Evolutionary conservation across 1,139 yeast genomes (phyloP), one percentile per base, ranked within the genome.

Genomic region (Kodamaea alishanica): DNA sequence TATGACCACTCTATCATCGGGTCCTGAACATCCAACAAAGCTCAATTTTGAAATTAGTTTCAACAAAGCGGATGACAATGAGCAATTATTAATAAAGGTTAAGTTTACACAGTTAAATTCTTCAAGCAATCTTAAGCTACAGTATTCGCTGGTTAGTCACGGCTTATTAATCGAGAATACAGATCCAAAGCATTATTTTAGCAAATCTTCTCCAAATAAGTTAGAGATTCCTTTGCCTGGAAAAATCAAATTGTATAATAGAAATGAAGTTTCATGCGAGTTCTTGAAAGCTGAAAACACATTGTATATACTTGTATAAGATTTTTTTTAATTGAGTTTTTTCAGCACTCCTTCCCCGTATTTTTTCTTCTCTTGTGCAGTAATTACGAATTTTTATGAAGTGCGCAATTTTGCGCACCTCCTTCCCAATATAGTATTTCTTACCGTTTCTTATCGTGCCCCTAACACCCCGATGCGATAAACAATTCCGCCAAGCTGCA

Each of bases 171-270:
- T 8, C 26, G 28, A 24, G 15, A 29, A 30, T 26, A 35, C 15
- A 6, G 38, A 46, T 23, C 26, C 32, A 6, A 28, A 23, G 24
- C 35, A 33, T 24, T 43, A 40, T 32, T 51, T 52, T 35, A 38
- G 34, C 10, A 39, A 34, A 7, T 11, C 26, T 8, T 22, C 35
- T 5, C 24, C 22, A 15, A 24, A 40, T 22, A 33, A 12, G 11
- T 40, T 53, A 28, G 46, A 45, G 22, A 48, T 54, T 22, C 56
- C 56, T 7, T 37, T 52, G 12, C 52, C 54, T 6, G 26, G 28
- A 2, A 38, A 33, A 30, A 25, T 37, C 23, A 23, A 27, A 7
- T 15, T 10, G 27, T 8, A 7, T 12, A 28, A 20, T 12, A 24
- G 24, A n/a, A 15, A 27, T n/a, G 28, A 32, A 24, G 31, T 40